Evolutionary conservation across 805 yeast genomes (phyloP).

Genomic region (Danielozyma ontarioensis): DNA sequence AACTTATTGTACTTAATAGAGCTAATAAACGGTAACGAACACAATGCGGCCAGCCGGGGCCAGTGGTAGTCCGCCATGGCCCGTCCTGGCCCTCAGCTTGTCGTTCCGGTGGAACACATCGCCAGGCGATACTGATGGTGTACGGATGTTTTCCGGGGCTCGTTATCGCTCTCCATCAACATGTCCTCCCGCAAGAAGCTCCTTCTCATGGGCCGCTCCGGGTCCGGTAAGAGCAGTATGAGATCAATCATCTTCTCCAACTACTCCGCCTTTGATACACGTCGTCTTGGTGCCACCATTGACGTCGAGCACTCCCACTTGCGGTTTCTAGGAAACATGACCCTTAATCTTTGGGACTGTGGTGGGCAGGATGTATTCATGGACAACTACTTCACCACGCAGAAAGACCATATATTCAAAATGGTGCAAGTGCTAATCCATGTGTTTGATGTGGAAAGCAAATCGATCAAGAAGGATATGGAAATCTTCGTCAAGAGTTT

Average conservation of each 20-base stretch:
- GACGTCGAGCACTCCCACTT: conserved; percentile 98
- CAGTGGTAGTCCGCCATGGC: too few relatives aligned
- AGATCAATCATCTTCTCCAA: conserved; percentile 92
- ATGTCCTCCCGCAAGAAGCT: conserved; percentile 39
- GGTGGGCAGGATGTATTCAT: conserved; percentile 97
- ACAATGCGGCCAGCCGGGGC: too few relatives aligned
- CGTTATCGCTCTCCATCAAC: too few relatives aligned
- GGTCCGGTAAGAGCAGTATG: conserved; percentile 98
- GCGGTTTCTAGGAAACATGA: conserved; percentile 90
- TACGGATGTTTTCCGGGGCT: too few relatives aligned
- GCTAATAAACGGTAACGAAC: too few relatives aligned
- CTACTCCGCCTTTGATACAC: conserved; percentile 93
- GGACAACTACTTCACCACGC: conserved; percentile 88
- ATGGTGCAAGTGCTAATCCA: conserved; percentile 94
- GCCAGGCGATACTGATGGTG: too few relatives aligned
- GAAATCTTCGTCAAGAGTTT: conserved; percentile 85
- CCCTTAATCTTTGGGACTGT: conserved; percentile 94
- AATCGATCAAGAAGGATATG: conserved; percentile 86
- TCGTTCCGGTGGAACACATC: too few relatives aligned
- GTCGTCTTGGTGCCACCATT: conserved; percentile 93
- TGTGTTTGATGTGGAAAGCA: conserved; percentile 93
- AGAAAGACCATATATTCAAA: conserved; percentile 86
- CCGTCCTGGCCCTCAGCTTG: too few relatives aligned
- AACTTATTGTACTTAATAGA: too few relatives aligned
- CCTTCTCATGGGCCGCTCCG: conserved; percentile 77